A percentile compares a stretch with the other conserved stretches of the same genome.
These are phyloP conservation scores for Fusarium tuaranense DNA, from an alignment of 2,329 filamentous ascomycete species.

Conservation along the genomic window DNA sequence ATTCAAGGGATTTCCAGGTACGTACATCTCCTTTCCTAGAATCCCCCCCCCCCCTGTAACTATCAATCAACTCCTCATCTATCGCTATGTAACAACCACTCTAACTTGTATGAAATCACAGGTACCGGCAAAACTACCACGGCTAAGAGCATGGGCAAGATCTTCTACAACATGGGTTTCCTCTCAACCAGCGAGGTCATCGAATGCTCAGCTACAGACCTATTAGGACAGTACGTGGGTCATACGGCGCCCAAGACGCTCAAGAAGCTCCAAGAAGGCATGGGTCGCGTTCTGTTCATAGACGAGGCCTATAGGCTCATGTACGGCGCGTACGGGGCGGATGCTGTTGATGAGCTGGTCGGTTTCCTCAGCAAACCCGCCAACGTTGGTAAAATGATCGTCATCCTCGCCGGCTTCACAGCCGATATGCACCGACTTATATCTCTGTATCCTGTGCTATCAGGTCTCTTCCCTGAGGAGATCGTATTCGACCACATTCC, in stretches of 20 bases:
- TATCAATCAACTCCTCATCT: too few relatives aligned
- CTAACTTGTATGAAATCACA: too few relatives aligned
- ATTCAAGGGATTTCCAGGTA: too few relatives aligned
- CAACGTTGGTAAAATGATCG: background rate
- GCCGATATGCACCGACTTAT: background rate
- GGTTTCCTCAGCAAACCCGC: background rate
- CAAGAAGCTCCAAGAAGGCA: background rate
- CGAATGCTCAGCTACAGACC: background rate
- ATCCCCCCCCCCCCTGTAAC: too few relatives aligned
- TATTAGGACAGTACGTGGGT: background rate
- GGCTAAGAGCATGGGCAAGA: background rate
- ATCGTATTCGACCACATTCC: background rate
- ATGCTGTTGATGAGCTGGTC: background rate
- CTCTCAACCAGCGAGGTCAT: background rate
- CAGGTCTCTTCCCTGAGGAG: background rate
- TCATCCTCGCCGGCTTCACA: background rate
- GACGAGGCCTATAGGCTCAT: background rate
- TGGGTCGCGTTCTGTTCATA: background rate
- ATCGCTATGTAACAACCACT: too few relatives aligned
- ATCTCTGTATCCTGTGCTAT: background rate
- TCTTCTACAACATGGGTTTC: background rate
- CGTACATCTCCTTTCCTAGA: too few relatives aligned
- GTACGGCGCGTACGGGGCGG: background rate
- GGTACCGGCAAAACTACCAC: background rate
- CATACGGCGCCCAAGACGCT: background rate